A percentile compares a stretch with the other conserved stretches of the same genome.
phyloP scores from a whole-genome alignment of 2,329 filamentous ascomycete genomes.

The Penicillium sp. region DNA sequence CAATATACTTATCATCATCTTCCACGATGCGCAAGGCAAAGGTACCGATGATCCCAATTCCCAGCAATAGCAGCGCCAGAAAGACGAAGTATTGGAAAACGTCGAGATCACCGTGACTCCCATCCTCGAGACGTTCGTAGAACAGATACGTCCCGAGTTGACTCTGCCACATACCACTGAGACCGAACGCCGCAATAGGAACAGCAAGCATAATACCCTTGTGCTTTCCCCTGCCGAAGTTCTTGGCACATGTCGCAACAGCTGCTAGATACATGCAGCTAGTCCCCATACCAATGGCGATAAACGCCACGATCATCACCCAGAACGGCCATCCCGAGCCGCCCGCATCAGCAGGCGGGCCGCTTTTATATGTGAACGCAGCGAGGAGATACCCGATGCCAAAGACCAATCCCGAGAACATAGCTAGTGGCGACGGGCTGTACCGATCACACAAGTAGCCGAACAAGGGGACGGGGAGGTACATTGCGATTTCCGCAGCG shows the following conservation, averaged over 20 bases:
- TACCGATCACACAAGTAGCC: constrained; percentile 90
- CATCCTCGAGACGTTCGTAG: constrained; percentile 68
- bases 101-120: constrained; percentile 58
- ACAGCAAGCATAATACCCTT: constrained; percentile 85
- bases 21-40: constrained; percentile 76
- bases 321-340: constrained; percentile 68
- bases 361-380: constrained; percentile 70
- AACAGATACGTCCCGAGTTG: constrained; percentile 80
- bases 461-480: constrained; percentile 85
- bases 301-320: constrained; percentile 82
- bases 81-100: constrained; percentile 90
- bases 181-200: constrained; percentile 87
- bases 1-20: constrained; percentile 79
- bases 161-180: constrained; percentile 95
- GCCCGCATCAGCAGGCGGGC: constrained; percentile 53
- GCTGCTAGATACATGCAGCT: constrained; percentile 85
- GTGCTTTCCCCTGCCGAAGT: constrained; percentile 86
- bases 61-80: constrained; percentile 68
- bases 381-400: constrained; percentile 80
- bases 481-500: constrained; percentile 81
- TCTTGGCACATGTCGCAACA: constrained; percentile 96
- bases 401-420: constrained; percentile 72
- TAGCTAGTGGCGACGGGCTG: constrained; percentile 73
- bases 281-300: constrained; percentile 78
- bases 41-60: constrained; percentile 70